Base-by-base conservation (phyloP, 257 asterid genomes). In the Lantana camara region DNA sequence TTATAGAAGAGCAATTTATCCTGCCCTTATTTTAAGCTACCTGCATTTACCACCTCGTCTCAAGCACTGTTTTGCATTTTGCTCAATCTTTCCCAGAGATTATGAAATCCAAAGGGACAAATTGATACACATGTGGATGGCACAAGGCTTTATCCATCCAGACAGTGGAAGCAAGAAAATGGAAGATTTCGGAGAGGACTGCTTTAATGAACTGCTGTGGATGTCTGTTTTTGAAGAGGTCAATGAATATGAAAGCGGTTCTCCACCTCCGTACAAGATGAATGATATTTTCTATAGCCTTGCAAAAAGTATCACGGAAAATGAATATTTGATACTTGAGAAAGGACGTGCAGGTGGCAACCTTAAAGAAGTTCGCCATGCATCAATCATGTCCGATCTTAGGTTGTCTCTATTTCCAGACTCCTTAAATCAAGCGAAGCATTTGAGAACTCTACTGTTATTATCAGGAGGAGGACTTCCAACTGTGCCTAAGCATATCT, bases 151-250 rank as follows among this genome's bases (percentile, higher is more conserved):
- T 24, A 65, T 69, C 41, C 46, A 50, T 41, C 40, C 75, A 30
- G 67, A 57, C 12, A 50, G 60, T 22, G 79, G 52, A 17, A 59
- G 56, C 21, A 42, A 15, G 24, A 49, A 14, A 40, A 11, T 51
- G 58, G 79, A 74, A 50, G 75, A 63, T 21, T 69, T 63, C 12
- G 79, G 75, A 14, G 68, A 66, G 5, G 80, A 69, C 32, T 75
- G 69, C 22, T 75, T 75, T 19, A 52, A 58, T 21, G 75, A 75
- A 46, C 64, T 75, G 51, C 38, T 75, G 20, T 58, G 65, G 27
- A 54, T 69, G 54, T 69, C 69, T 15, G 51, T 58, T 59, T 64
- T 75, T 13, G 66, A 64, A 64, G 37, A 64, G 45, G 49, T 55
- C 44, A 13, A 32, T 7, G 14, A 57, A 6, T 29, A n/a, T 51